These are phyloP conservation scores for Albophoma yamanashiensis DNA, from an alignment of 2,329 filamentous ascomycete species.

Conservation along the genomic window DNA sequence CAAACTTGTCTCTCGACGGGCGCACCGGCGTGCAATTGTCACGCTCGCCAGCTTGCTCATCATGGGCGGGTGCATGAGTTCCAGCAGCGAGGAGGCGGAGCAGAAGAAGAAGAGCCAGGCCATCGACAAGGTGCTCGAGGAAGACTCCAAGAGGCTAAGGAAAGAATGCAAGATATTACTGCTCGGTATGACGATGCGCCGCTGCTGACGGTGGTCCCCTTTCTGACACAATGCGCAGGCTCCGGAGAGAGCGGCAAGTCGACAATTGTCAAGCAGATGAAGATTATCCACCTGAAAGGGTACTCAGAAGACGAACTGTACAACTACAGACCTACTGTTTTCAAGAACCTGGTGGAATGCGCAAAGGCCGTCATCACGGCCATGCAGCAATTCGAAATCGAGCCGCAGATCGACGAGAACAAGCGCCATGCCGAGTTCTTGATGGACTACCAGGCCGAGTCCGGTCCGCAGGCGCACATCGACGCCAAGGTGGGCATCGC, in stretches of 20 bases:
- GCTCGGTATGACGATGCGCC: constrained; percentile 52
- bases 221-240: constrained; percentile 41
- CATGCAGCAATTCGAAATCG: constrained; percentile 84
- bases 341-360: constrained; percentile 97
- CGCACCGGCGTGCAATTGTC: neutral
- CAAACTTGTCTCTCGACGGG: neutral
- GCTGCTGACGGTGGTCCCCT: neutral
- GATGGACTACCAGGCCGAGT: constrained; percentile 78
- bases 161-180: constrained; percentile 98
- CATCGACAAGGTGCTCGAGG: constrained; percentile 88
- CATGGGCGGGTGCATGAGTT: constrained; percentile 95
- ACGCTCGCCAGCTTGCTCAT: constrained; percentile 18
- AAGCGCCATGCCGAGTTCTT: constrained; percentile 69
- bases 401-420: constrained; percentile 62
- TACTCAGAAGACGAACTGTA: constrained; percentile 90
- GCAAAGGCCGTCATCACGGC: constrained; percentile 85
- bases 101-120: constrained; percentile 94
- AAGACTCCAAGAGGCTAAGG: constrained; percentile 84
- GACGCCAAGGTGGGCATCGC: constrained; percentile 74
- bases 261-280: constrained; percentile 99
- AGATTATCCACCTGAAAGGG: constrained; percentile 97
- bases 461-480: constrained; percentile 77
- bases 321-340: constrained; percentile 91
- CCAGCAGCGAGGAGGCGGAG: constrained; percentile 74
- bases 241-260: constrained; percentile 98